phyloP scores from a whole-genome alignment of 2,329 filamentous ascomycete genomes.

The Tothia fuscella region DNA sequence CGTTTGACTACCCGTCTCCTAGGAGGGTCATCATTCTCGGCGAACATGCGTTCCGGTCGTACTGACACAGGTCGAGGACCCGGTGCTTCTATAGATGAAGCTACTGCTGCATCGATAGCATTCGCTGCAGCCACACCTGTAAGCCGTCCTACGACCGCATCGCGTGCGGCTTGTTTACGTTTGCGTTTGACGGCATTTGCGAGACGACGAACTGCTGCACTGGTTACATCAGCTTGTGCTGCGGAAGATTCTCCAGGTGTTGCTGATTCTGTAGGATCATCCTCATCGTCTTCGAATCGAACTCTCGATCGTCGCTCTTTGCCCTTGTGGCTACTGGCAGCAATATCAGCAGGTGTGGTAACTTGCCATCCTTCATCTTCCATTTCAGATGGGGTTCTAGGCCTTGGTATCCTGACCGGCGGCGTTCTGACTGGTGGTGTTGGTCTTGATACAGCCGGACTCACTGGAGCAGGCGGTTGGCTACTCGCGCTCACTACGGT shows the following conservation, averaged over 20 bases:
- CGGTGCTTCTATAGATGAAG: conserved; percentile 1
- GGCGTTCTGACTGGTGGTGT: too few relatives aligned
- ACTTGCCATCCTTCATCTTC: too few relatives aligned
- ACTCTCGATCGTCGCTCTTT: conserved; percentile 9
- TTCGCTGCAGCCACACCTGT: neutral
- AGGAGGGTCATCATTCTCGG: neutral
- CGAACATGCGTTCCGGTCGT: neutral
- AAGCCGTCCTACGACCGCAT: neutral
- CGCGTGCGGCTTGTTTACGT: conserved; percentile 4
- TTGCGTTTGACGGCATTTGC: conserved; percentile 6
- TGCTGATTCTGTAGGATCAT: conserved; percentile 5
- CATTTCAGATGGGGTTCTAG: too few relatives aligned
- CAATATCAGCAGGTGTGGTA: conserved; percentile 4
- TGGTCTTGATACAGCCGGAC: too few relatives aligned
- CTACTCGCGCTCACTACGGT: too few relatives aligned
- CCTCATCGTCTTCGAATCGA: neutral
- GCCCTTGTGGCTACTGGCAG: conserved; percentile 13
- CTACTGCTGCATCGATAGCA: conserved; percentile 4
- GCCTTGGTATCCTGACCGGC: too few relatives aligned
- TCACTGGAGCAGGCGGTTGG: too few relatives aligned
- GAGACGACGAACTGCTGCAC: neutral
- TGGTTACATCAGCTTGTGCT: neutral
- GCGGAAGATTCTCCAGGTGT: neutral
- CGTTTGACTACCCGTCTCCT: conserved; percentile 10
- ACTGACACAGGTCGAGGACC: neutral